Base-by-base conservation (phyloP, 768 basidiomycete species). In the Russula sp. region DNA sequence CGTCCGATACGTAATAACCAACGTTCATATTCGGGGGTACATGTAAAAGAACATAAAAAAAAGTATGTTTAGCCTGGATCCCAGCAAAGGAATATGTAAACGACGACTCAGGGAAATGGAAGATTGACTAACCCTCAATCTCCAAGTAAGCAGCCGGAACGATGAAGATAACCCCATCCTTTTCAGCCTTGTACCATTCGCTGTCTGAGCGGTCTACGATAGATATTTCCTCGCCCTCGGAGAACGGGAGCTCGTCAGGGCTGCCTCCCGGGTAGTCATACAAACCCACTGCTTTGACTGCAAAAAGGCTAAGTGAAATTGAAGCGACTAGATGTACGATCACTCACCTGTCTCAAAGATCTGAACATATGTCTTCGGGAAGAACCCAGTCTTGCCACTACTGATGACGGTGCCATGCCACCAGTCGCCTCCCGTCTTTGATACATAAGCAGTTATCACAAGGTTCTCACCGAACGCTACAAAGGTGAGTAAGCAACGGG, bases 131-230 rank as follows among this genome's bases (percentile, higher is more conserved):
- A 96, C 96, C 91, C 83, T 88, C 83, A 70, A 86, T 73, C 74
- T 96, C 90, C 72, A 99, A 73, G 73, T 98, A 98, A 20, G 86
- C 84, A 29, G 94, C 93, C 56, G 97, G 97, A 5, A 94, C 93
- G 70, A 94, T 85, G 75, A 88, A 90, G 56, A 97, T 85, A 63
- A 86, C 74, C 22, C 96, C 96, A 51, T 81, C 84, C 69, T 83
- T 82, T 75, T 98, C 95, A 42, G 87, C 88, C 77, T 95, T 98
- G 92, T 92, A 98, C 97, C 97, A 98, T 68, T 91, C 90, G 56
- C 77, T 79, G 67, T 98, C 97, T 57, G 81, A 81, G 50, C 75
- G 82, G 70, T 99, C 97, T 60, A 98, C 81, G 65, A 99, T 84
- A 8, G 78, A 78, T 42, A 98, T 75, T 38, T 74, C 71, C 59